phyloP scores from a whole-genome alignment of 345 rosid species.

The Bruguiera gymnorhiza region DNA sequence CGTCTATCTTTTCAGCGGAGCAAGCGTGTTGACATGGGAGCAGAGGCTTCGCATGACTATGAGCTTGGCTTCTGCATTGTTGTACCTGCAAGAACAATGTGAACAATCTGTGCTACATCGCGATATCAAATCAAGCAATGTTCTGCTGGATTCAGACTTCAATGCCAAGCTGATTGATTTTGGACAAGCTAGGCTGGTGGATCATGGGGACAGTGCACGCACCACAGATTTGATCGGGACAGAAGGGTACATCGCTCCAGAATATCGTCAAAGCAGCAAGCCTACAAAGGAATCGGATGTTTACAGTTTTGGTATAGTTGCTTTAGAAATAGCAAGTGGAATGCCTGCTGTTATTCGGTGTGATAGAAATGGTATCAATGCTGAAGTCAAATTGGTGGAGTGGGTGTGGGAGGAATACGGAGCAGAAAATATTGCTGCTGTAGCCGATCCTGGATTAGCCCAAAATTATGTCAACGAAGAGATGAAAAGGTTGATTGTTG shows the following conservation, averaged over 20 bases:
- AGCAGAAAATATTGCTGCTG: neutral
- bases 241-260: neutral
- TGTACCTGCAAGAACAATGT: slow-evolving; percentile 21
- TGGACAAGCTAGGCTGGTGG: slow-evolving; percentile 13
- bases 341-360: neutral
- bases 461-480: neutral
- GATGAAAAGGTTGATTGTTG: neutral
- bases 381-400: neutral
- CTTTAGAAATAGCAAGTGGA: neutral
- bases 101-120: slow-evolving; percentile 20
- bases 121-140: slow-evolving; percentile 24
- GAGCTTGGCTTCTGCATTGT: slow-evolving; percentile 21
- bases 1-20: slow-evolving; percentile 15
- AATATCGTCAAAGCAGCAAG: neutral
- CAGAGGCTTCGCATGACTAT: slow-evolving; percentile 10
- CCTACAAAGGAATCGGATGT: neutral
- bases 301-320: neutral
- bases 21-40: slow-evolving; percentile 16
- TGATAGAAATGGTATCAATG: slow-evolving; percentile 18
- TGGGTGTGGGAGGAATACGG: slow-evolving; percentile 7
- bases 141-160: slow-evolving; percentile 21
- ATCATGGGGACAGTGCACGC: neutral
- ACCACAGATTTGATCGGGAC: slow-evolving; percentile 1
- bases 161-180: slow-evolving; percentile 23
- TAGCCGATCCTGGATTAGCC: neutral